A percentile compares a stretch with the other conserved stretches of the same genome.
These are phyloP conservation scores for Haplosporangium gracile DNA, from an alignment of 192 early-diverging fungal genomes.

Conservation along the genomic window DNA sequence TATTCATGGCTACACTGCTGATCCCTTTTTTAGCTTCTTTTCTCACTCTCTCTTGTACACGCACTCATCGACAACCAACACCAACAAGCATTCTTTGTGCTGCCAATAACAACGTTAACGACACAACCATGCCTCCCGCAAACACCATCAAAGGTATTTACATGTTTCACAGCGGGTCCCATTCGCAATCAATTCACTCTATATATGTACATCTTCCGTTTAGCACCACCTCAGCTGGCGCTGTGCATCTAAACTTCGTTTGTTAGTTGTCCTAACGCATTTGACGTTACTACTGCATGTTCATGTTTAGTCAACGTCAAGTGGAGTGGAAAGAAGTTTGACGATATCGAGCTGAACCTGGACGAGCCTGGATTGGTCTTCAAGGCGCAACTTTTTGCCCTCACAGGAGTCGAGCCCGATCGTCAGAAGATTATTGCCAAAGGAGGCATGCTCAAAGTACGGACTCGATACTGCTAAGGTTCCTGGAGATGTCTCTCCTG, in stretches of 20 bases:
- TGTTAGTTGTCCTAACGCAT: not conserved
- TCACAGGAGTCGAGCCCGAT: conserved; percentile 93
- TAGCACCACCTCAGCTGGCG: too few relatives aligned
- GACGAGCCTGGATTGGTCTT: conserved; percentile 82
- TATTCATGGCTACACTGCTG: not conserved
- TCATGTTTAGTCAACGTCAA: conserved; percentile 81
- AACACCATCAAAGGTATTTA: conserved; percentile 55
- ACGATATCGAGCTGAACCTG: conserved; percentile 80
- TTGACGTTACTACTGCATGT: not conserved
- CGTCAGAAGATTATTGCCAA: conserved; percentile 96
- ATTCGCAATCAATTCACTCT: too few relatives aligned
- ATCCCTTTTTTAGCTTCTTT: not conserved
- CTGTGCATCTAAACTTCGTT: not conserved
- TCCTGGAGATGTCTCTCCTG: not conserved
- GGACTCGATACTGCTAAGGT: not conserved
- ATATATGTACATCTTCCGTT: too few relatives aligned
- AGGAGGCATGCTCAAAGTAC: conserved; percentile 91
- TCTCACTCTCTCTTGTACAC: not conserved
- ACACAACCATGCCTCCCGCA: conserved; percentile 39
- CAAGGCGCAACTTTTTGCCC: conserved; percentile 90
- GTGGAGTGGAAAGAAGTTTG: conserved; percentile 92
- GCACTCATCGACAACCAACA: too few relatives aligned
- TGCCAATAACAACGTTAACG: not conserved
- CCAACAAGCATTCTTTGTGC: not conserved
- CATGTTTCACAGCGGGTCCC: not conserved